Evolutionary conservation across 176 grass and related monocot species (phyloP), one percentile per base, ranked within the genome.

Genomic region (Cenchrus fungigraminus): DNA sequence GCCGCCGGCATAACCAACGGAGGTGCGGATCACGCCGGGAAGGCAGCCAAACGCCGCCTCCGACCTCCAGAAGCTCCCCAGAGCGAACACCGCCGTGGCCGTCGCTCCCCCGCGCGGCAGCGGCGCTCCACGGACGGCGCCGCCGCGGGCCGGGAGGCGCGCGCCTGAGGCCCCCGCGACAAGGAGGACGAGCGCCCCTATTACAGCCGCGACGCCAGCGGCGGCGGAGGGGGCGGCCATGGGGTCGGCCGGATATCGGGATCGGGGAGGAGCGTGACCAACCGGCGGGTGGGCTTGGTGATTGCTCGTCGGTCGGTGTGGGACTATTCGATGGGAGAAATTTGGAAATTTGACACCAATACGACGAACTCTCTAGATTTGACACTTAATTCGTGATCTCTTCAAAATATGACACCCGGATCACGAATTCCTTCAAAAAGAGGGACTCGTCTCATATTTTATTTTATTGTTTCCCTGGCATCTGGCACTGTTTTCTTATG

Each of bases 51-150:
- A 99, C 22, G 76, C 78, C 19, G 93, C 86, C 67, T 99, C 93
- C 15, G 97, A 91, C 22, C 90, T 74, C 97, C 97, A 99, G 88
- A 99, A 99, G 86, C 91, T 99, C 10, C 93, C 97, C 8, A 99
- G 84, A 16, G 93, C 93, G 82, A 99, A 99, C 76, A 94, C 91
- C 4, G 88, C 97, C 8, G 89, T 75, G 45, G 80, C 80, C n/a
- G 89, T 6, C 14, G 79, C 12, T 53, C 60, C 80, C 11, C 61
- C 72, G 9, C 77, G 61, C 55, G 66, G 87, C 44, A 71, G 17
- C 64, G 13, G 22, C 31, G 12, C 10, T 74, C 49, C 71, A 5
- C 78, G 58, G 78, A 32, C 22, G n/a, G 59, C 58, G 15, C 45
- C 74, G 57, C 16, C 78, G 9, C 84, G 51, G 6, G 12, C 80